These are phyloP conservation scores for Auriscalpium orientale DNA, from an alignment of 768 basidiomycete species.

Conservation along the genomic window DNA sequence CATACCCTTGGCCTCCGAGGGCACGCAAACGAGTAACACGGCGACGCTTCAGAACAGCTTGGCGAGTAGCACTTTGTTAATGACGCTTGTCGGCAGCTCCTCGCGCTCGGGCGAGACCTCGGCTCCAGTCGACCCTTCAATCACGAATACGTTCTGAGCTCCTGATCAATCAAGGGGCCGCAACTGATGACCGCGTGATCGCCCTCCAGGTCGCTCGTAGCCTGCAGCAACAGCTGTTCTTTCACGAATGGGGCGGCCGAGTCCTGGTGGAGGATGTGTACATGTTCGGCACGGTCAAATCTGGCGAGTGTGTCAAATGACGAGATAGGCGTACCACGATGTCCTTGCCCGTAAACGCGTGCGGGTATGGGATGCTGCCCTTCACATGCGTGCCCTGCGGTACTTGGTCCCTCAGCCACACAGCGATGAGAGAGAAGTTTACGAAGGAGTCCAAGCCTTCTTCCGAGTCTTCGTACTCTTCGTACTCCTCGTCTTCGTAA, in stretches of 20 bases:
- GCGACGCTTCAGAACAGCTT: conserved; percentile 69
- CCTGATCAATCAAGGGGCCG: conserved; percentile 63
- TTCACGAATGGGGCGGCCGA: conserved; percentile 89
- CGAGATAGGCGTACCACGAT: conserved; percentile 61
- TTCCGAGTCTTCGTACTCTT: conserved; percentile 40
- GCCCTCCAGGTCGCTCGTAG: conserved; percentile 86
- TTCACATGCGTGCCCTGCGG: conserved; percentile 84
- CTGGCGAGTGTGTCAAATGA: too few relatives aligned
- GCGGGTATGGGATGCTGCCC: conserved; percentile 84
- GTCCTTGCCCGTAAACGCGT: conserved; percentile 91
- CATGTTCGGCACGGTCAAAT: conserved; percentile 45
- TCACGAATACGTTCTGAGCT: conserved; percentile 81
- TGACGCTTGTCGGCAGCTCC: conserved; percentile 81
- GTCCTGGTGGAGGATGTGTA: conserved; percentile 88
- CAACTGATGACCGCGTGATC: conserved; percentile 70
- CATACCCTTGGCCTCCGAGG: conserved; percentile 49
- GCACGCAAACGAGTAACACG: conserved; percentile 82
- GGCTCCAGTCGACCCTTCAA: conserved; percentile 76
- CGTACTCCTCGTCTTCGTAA: conserved; percentile 42
- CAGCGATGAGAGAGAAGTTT: conserved; percentile 83
- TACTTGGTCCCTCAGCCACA: conserved; percentile 85
- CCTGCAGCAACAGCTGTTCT: conserved; percentile 94
- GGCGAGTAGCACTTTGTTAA: conserved; percentile 88
- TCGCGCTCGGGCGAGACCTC: conserved; percentile 55
- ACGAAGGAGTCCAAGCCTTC: conserved; percentile 69